phyloP scores from a whole-genome alignment of 371 early-diverging fungal species.

The Mortierella sp. region DNA sequence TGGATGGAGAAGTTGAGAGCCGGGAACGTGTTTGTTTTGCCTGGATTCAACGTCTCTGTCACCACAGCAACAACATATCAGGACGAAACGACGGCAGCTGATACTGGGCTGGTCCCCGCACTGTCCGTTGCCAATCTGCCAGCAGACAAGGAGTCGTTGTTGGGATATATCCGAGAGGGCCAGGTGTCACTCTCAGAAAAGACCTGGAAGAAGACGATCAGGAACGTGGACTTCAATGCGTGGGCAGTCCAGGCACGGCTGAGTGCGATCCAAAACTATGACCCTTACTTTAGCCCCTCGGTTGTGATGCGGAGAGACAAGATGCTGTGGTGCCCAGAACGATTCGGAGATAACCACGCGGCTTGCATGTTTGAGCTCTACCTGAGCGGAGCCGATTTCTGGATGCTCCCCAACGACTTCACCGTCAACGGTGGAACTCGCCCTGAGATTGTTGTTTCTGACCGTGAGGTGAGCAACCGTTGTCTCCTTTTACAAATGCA shows the following conservation, averaged over 20 bases:
- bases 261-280: conserved; percentile 58
- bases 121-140: conserved; percentile 27
- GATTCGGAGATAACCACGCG: conserved; percentile 73
- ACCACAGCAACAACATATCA: not conserved
- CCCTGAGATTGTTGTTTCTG: conserved; percentile 32
- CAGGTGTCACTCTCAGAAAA: conserved; percentile 51
- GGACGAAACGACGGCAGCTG: not conserved
- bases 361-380: conserved; percentile 72
- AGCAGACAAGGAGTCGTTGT: conserved; percentile 28
- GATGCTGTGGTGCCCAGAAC: conserved; percentile 68
- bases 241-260: conserved; percentile 42
- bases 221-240: conserved; percentile 52
- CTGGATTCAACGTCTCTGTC: conserved; percentile 50
- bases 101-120: conserved; percentile 34
- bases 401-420: conserved; percentile 70
- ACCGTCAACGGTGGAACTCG: conserved; percentile 56
- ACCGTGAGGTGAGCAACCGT: conserved; percentile 41
- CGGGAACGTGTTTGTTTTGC: conserved; percentile 68
- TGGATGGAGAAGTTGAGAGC: conserved; percentile 58
- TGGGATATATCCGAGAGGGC: conserved; percentile 27
- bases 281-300: conserved; percentile 53
- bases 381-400: conserved; percentile 68
- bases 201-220: conserved; percentile 56
- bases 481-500: not conserved
- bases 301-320: conserved; percentile 54